A percentile compares a stretch with the other conserved stretches of the same genome.
Conservation (phyloP, 108 stramenopile species). For the Ochromonas danica region DNA sequence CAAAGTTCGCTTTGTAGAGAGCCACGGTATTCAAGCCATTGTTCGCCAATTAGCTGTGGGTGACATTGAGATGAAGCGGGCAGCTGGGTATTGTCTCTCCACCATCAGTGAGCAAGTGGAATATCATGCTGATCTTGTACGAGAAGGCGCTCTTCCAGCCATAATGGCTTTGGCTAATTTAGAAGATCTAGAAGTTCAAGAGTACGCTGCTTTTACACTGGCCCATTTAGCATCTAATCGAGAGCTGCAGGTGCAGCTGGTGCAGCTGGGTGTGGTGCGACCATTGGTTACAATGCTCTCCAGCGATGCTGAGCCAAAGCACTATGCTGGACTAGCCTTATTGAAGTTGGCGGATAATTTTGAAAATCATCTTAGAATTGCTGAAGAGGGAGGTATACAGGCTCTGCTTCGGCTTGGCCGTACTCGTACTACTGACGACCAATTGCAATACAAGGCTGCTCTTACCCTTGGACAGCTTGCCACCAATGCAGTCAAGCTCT, state of each 20-base stretch:
- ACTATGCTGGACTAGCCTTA: slow-evolving; percentile 79
- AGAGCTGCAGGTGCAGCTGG: slow-evolving; percentile 65
- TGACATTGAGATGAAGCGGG: slow-evolving; percentile 70
- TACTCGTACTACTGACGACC: slow-evolving; percentile 63
- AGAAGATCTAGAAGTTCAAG: slow-evolving; percentile 73
- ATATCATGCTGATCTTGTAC: slow-evolving; percentile 62
- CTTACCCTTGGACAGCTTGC: slow-evolving; percentile 67
- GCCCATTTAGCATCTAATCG: slow-evolving; percentile 72
- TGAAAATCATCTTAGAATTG: slow-evolving; percentile 74
- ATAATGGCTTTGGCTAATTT: slow-evolving; percentile 64
- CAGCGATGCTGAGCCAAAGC: slow-evolving; percentile 65
- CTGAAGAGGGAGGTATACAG: slow-evolving; percentile 75
- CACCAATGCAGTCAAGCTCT: slow-evolving; percentile 57
- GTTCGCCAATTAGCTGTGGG: slow-evolving; percentile 53
- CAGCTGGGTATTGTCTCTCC: slow-evolving; percentile 68
- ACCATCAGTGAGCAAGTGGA: slow-evolving; percentile 63
- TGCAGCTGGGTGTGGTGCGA: slow-evolving; percentile 65
- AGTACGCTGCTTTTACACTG: slow-evolving; percentile 70
- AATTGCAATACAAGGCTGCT: slow-evolving; percentile 72
- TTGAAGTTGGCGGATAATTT: slow-evolving; percentile 81
- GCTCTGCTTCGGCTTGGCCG: slow-evolving; percentile 69
- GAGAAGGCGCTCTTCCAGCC: slow-evolving; percentile 59
- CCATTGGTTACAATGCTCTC: slow-evolving; percentile 77
- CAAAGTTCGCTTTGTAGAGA: slow-evolving; percentile 58
- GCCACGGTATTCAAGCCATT: slow-evolving; percentile 56